A percentile compares a stretch with the other conserved stretches of the same genome.
Evolutionary conservation across 441 rosid species (phyloP).

Genomic region (Erodium trifolium): DNA sequence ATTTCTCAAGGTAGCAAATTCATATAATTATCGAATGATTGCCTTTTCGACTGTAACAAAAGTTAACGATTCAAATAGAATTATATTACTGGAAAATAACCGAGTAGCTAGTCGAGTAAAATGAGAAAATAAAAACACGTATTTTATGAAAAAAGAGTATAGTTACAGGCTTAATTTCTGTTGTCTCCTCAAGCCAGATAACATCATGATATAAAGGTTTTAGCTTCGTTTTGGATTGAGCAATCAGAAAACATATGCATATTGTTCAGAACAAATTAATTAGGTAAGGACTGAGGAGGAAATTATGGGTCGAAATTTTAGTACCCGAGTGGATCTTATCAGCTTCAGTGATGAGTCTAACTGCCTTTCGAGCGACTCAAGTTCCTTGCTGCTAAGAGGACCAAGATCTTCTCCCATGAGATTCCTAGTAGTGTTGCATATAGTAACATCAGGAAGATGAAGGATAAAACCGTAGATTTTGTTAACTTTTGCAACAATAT

Average conservation of each 20-base stretch:
- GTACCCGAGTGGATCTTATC: slow-evolving; percentile 81
- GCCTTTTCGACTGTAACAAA: too few species aligned
- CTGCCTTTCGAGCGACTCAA: slow-evolving; percentile 94
- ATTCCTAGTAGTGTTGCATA: slow-evolving; percentile 38
- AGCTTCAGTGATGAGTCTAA: slow-evolving; percentile 86
- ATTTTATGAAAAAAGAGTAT: too few species aligned
- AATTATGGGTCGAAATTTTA: background rate
- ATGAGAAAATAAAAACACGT: too few species aligned
- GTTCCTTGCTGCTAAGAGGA: slow-evolving; percentile 81
- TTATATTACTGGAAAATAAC: too few species aligned
- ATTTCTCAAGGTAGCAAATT: too few species aligned
- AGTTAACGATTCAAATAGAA: too few species aligned
- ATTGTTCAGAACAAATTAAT: too few species aligned
- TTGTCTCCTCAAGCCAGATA: background rate
- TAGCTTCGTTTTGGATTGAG: background rate
- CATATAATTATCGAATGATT: too few species aligned
- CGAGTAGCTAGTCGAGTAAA: too few species aligned
- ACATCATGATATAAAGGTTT: background rate
- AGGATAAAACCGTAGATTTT: background rate
- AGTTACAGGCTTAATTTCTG: too few species aligned
- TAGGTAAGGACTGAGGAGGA: too few species aligned
- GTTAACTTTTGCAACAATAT: background rate
- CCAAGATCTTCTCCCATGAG: slow-evolving; percentile 20
- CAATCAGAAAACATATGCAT: background rate
- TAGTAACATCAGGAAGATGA: background rate